phyloP scores from a whole-genome alignment of 1,139 yeast genomes.

The Pichia sp. region DNA sequence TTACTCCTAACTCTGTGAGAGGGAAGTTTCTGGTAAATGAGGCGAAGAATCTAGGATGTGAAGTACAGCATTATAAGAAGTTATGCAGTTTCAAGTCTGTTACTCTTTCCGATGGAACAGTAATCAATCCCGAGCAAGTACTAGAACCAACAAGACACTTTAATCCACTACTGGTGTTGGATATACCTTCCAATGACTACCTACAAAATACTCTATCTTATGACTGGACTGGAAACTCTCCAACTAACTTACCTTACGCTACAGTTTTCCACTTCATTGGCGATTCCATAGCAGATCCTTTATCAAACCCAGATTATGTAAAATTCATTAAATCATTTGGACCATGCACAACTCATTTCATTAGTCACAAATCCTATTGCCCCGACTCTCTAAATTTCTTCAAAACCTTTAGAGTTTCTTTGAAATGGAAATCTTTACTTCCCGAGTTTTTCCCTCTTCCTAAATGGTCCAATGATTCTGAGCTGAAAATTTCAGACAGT shows the following conservation, averaged over 20 bases:
- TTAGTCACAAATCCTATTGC: constrained; percentile 64
- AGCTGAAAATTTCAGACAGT: constrained; percentile 8
- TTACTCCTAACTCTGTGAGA: constrained; percentile 62
- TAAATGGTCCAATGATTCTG: constrained; percentile 28
- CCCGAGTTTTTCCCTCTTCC: constrained; percentile 34
- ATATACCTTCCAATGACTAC: constrained; percentile 59
- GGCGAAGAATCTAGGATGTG: constrained; percentile 67
- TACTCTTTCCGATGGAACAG: constrained; percentile 52
- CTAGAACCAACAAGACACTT: constrained; percentile 57
- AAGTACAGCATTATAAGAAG: constrained; percentile 54
- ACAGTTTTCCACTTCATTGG: constrained; percentile 73
- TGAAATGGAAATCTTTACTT: constrained; percentile 55
- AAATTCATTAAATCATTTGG: constrained; percentile 46
- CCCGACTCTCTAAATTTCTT: constrained; percentile 58
- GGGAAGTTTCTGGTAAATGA: constrained; percentile 70
- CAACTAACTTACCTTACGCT: constrained; percentile 28
- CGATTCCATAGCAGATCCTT: constrained; percentile 45
- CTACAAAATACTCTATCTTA: constrained; percentile 41
- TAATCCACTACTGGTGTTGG: constrained; percentile 61
- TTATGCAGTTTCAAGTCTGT: constrained; percentile 62
- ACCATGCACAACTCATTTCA: constrained; percentile 50
- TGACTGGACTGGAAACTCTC: constrained; percentile 29
- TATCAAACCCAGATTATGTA: constrained; percentile 40
- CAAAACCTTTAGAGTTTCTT: constrained; percentile 48
- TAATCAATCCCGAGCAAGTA: constrained; percentile 67